A percentile compares a stretch with the other conserved stretches of the same genome.
Evolutionary conservation across 108 stramenopile species (phyloP).

Genomic region (Cylindrotheca closterium): DNA sequence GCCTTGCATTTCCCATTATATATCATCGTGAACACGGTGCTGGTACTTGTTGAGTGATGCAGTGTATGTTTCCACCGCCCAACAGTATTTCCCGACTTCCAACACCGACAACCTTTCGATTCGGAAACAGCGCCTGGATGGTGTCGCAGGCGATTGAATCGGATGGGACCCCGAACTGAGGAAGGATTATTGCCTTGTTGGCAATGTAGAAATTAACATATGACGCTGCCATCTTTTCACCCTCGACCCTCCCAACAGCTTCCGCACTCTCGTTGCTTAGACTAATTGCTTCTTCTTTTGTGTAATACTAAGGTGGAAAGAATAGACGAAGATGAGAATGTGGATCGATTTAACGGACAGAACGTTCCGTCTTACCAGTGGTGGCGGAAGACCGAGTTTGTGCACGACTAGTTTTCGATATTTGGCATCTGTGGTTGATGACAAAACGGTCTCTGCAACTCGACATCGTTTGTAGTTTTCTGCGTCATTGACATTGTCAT

Average conservation of each 20-base stretch:
- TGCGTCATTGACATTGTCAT: conserved; percentile 35
- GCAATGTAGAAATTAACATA: conserved; percentile 86
- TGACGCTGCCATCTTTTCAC: conserved; percentile 54
- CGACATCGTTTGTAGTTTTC: conserved; percentile 50
- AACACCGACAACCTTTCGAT: conserved; percentile 60
- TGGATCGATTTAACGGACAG: not conserved
- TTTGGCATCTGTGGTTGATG: conserved; percentile 44
- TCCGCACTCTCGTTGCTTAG: conserved; percentile 14
- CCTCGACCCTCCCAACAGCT: conserved; percentile 21
- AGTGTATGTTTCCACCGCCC: conserved; percentile 89
- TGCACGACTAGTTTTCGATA: conserved; percentile 33
- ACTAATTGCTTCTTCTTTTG: conserved; percentile 42
- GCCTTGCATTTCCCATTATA: no score
- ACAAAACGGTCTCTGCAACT: conserved; percentile 41
- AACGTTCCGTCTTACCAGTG: not conserved
- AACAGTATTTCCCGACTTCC: conserved; percentile 59
- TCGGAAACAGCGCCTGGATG: conserved; percentile 50
- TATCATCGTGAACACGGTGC: no score
- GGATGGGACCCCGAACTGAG: conserved; percentile 44
- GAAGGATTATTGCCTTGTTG: conserved; percentile 63
- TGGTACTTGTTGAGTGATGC: conserved; percentile 78
- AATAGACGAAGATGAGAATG: not conserved
- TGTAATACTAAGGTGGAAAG: conserved; percentile 14
- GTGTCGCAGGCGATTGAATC: conserved; percentile 51
- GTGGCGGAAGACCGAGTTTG: conserved; percentile 48